A percentile compares a stretch with the other conserved stretches of the same genome.
Conservation (phyloP, 163 green algal species). For the Picocystis sp. region DNA sequence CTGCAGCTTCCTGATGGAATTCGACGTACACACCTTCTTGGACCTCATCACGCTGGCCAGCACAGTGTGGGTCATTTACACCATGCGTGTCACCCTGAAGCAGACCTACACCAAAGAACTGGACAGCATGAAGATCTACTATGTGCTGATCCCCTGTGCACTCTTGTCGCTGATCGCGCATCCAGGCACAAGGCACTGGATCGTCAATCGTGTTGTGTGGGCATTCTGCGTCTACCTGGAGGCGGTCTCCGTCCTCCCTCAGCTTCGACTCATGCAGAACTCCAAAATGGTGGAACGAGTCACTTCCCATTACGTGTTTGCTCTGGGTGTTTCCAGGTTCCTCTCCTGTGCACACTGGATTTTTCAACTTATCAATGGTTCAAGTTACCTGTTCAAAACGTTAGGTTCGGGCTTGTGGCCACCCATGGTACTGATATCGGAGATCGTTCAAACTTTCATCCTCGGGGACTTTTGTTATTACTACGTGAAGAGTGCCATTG, state of each 20-base stretch:
- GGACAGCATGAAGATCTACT: slow-evolving; percentile 56
- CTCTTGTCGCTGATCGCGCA: slow-evolving; percentile 71
- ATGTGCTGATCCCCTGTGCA: slow-evolving; percentile 66
- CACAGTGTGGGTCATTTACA: slow-evolving; percentile 74
- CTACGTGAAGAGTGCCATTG: slow-evolving; percentile 87
- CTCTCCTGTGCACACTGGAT: slow-evolving; percentile 95
- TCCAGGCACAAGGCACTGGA: slow-evolving; percentile 62
- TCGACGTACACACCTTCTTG: slow-evolving; percentile 94
- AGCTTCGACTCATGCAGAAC: slow-evolving; percentile 97
- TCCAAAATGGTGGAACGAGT: slow-evolving; percentile 90
- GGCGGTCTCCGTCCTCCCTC: slow-evolving; percentile 83
- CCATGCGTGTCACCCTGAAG: slow-evolving; percentile 37
- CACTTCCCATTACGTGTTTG: slow-evolving; percentile 95
- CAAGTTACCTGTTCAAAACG: slow-evolving; percentile 71
- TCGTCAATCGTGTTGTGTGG: slow-evolving; percentile 79
- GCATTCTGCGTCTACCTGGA: slow-evolving; percentile 94
- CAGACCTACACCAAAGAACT: slow-evolving; percentile 80
- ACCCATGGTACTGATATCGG: slow-evolving; percentile 82
- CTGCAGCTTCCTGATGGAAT: slow-evolving; percentile 98
- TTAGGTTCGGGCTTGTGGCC: slow-evolving; percentile 83
- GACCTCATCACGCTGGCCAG: slow-evolving; percentile 72
- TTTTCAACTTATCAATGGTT: slow-evolving; percentile 75
- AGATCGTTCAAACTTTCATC: slow-evolving; percentile 98
- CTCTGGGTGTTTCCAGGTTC: slow-evolving; percentile 85
- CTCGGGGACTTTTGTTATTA: slow-evolving; percentile 98